Base-by-base conservation (phyloP, 1,284 basidiomycete species). In the Sanghuangporus baumii region DNA sequence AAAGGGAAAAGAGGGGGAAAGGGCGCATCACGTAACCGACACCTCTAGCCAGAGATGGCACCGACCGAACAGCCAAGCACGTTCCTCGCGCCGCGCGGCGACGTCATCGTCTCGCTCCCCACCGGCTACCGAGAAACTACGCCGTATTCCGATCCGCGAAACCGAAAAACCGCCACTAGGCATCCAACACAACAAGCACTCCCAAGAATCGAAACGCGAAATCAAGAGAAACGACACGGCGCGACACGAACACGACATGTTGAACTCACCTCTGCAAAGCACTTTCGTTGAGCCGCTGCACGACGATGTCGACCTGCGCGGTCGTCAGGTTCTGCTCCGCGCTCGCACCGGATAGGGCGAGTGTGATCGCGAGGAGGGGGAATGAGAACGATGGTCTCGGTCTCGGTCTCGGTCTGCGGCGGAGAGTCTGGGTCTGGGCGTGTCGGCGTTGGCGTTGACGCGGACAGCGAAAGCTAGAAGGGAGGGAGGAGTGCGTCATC, bases 221-320 rank as follows among this genome's bases (percentile, higher is more conserved):
- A 46, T 14, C 43, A 14, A 18, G 14, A 46, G 8, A 14, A 14
- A 3, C 6, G 8, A 41, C 9, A 41, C 9, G 40, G n/a, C n/a
- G n/a, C n/a, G n/a, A n/a, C n/a, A n/a, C n/a, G n/a, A n/a, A 41
- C 40, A 41, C 40, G 40, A 41, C 16, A 9, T 16, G 9, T 3
- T 3, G 40, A 9, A 46, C 76, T 62, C 59, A 83, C 84, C 82
- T 85, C 55, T 76, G 71, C 48, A 71, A 73, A 12, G 85, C 83
- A 26, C 78, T 74, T 43, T 79, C 75, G 12, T 77, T 78, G 5
- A 87, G 73, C 9, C 77, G 74, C n/a, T 72, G 65, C 69, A 75
- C 72, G 69, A 82, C 78, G 64, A 73, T 66, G 20, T 65, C 61
- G n/a, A 80, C 63, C 66, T 78, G 75, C 26, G 68, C 69, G 57